phyloP scores from a whole-genome alignment of 345 rosid genomes.

The Melaleuca alternifolia region DNA sequence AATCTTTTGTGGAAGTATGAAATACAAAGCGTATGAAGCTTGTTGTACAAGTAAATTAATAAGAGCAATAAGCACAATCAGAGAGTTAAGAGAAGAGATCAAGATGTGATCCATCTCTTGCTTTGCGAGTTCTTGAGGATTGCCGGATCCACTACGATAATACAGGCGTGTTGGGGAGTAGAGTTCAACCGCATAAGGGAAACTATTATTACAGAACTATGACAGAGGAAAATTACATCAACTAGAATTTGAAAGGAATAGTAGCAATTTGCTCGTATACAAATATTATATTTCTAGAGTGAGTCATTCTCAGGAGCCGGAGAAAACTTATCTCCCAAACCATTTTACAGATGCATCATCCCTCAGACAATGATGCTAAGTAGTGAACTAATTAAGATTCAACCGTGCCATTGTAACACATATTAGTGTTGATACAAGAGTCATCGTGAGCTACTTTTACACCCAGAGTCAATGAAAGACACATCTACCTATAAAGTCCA shows the following conservation, averaged over 20 bases:
- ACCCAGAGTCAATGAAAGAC: accelerated
- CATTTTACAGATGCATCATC: background rate
- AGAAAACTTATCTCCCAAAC: background rate
- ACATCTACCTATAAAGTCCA: background rate
- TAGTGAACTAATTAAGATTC: background rate
- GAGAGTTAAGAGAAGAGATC: no score
- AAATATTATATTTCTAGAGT: background rate
- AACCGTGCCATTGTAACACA: background rate
- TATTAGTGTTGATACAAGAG: background rate
- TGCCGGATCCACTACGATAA: background rate
- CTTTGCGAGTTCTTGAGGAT: conserved; percentile 4
- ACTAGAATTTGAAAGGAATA: background rate
- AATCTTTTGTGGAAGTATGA: no score
- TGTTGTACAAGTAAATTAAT: no score
- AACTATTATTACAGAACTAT: background rate
- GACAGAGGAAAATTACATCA: background rate
- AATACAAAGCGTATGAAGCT: no score
- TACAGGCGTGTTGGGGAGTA: background rate
- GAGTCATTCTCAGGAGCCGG: background rate
- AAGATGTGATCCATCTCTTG: conserved; percentile 5
- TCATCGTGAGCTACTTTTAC: background rate
- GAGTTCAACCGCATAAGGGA: background rate
- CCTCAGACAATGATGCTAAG: background rate
- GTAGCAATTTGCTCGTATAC: background rate
- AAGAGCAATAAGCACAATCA: no score